Evolutionary conservation across 495 filamentous ascomycete species (phyloP), one percentile per base, ranked within the genome.

Genomic region (Immersiella caudata): DNA sequence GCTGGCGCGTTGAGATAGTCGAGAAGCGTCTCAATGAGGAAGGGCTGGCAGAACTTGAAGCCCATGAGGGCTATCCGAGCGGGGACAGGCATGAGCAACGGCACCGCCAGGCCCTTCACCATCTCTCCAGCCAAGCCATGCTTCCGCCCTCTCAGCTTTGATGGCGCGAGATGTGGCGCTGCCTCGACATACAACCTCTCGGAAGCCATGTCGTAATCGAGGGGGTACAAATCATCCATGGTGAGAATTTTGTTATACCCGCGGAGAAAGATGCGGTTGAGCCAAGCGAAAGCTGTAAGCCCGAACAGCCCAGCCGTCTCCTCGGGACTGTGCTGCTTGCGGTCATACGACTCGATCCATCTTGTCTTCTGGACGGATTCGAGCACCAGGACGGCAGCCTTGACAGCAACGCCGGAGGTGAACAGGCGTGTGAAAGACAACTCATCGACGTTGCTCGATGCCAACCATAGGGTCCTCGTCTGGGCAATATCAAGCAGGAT

Each of bases 31-130:
- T 87, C 76, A 22, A 91, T 82, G 14, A 93, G 80, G 59, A 91
- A 83, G 0, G 90, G 90, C 68, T 91, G 89, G 62, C 83, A 84
- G 56, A 89, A 86, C 21, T 80, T 86, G 68, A 92, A 88, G 14
- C 65, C 76, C 5, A 67, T 67, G 51, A 77, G 62, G 0, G 74
- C 74, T 6, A 79, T 65, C 1, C 76, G 73, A 1, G 78, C 75
- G 1, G 64, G 67, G 0, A 80, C 60, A 0, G 78, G 76, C 6
- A 79, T 66, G 21, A 79, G 18, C 0, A 81, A 67, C 0, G 75
- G 73, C 0, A 75, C 70, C 4, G 70, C 61, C n/a, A 75, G 54
- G 18, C 67, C 55, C 36, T 67, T 70, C 0, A 36, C 57, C 2
- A 76, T 24, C n/a, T 73, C 68, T n/a, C 54, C 63, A 8, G 67